These are phyloP conservation scores for Sphagnum tenellum DNA, from an alignment of 225 moss, liverwort and hornwort species.

Conservation along the genomic window DNA sequence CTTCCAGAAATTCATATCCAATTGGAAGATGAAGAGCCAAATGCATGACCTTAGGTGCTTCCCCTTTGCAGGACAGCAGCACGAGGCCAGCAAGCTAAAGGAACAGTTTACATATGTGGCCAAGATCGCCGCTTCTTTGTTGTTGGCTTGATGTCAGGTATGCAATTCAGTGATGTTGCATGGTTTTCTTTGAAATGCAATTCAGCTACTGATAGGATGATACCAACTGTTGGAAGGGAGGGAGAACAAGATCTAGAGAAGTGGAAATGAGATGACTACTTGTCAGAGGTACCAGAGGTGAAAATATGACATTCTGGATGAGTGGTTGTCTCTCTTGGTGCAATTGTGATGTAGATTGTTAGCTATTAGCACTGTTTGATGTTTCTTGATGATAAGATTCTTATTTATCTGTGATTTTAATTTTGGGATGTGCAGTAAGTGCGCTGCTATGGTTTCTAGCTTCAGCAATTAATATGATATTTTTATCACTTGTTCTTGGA, in stretches of 20 bases:
- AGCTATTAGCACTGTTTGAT: background rate
- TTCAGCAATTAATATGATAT: slow-evolving; percentile 30
- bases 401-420: background rate
- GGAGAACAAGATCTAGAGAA: background rate
- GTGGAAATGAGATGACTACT: too few species aligned
- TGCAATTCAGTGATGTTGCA: slow-evolving; percentile 1
- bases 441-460: slow-evolving; percentile 41
- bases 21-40: too few species aligned
- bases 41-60: too few species aligned
- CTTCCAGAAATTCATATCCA: too few species aligned
- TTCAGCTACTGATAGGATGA: too few species aligned
- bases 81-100: slow-evolving; percentile 28
- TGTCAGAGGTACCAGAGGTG: background rate
- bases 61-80: slow-evolving; percentile 16
- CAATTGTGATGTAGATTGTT: background rate
- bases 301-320: background rate
- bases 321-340: background rate
- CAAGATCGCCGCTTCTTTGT: slow-evolving; percentile 34
- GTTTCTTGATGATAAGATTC: background rate
- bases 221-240: too few species aligned
- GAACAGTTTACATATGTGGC: slow-evolving; percentile 48
- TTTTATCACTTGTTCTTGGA: slow-evolving; percentile 35
- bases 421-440: slow-evolving; percentile 9
- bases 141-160: slow-evolving; percentile 36
- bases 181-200: background rate